Conservation (phyloP, 2,329 filamentous ascomycete genomes). For the Trichophyton schoenleinii region DNA sequence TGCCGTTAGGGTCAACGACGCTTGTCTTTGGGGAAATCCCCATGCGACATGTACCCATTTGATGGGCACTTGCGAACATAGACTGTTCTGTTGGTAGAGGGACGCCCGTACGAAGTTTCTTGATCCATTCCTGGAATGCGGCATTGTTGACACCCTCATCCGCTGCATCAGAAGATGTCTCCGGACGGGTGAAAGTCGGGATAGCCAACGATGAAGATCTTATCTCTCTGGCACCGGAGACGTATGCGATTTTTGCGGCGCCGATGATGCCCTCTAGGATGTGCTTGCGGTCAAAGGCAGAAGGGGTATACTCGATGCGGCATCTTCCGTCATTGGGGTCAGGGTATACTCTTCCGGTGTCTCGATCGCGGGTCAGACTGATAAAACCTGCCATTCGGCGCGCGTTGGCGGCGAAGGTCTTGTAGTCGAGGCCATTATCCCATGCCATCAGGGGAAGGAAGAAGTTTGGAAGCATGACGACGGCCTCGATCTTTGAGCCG, state of each 20-base stretch:
- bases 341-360: conserved; percentile 59
- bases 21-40: conserved; percentile 28
- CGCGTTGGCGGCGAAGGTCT: conserved; percentile 56
- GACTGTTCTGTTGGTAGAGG: conserved; percentile 36
- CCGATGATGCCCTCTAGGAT: conserved; percentile 60
- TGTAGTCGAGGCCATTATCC: conserved; percentile 56
- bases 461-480: conserved; percentile 59
- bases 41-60: conserved; percentile 42
- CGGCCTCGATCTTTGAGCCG: conserved; percentile 67
- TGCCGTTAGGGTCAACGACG: conserved; percentile 34
- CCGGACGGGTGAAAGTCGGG: conserved; percentile 47
- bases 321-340: conserved; percentile 55
- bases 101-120: conserved; percentile 34
- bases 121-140: conserved; percentile 44
- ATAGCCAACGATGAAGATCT: conserved; percentile 51
- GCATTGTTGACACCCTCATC: conserved; percentile 41
- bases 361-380: conserved; percentile 60
- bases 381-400: conserved; percentile 61
- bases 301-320: conserved; percentile 57
- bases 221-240: conserved; percentile 70
- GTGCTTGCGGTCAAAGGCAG: conserved; percentile 58
- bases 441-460: conserved; percentile 54
- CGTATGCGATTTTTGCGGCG: conserved; percentile 62
- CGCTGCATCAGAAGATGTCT: conserved; percentile 13
- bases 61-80: conserved; percentile 36